Base-by-base conservation (phyloP, 2,329 filamentous ascomycete species). In the Pseudogymnoascus sp. region DNA sequence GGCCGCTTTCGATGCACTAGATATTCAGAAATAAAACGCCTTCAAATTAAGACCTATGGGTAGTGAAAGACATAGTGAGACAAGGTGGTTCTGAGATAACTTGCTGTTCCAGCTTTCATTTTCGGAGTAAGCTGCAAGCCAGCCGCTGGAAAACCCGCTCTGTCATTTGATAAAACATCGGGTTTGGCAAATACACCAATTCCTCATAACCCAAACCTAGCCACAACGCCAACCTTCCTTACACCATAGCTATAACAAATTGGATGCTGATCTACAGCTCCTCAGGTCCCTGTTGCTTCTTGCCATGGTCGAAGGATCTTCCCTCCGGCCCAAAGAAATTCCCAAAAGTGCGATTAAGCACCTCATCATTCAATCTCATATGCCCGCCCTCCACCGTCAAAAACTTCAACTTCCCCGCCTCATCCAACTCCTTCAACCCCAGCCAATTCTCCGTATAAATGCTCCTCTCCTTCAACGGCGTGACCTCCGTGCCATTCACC, bases 371-470 rank as follows among this genome's bases (percentile, higher is more conserved):
- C 66, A 97, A 78, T 66, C 87, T 78, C 92, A 99, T 97, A 78
- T 99, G 95, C 23, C 84, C 84, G 0, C 93, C 95, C 4, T 86
- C 81, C 0, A 86, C 82, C 1, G 81, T 86, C 73, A 86, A 81
- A 76, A 97, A 96, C 63, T 87, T 82, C 69, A 99, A 77, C 1
- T 84, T 90, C 2, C 89, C 90, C 78, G 89, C 89, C 74, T 88
- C 78, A 77, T 97, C 93, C 71, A 99, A 78, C 70, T 78, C 77
- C 74, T 84, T 89, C 74, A 99, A 78, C 0, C 95, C 95, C 28
- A 99, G 78, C 95, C 95, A 99, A 78, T 99, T 93, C 77, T 97
- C 89, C 69, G 83, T 84, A 75, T 97, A 99, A 1, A 97, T 79
- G 28, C 76, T 75, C 64, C 90, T 81, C 61, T 92, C 83, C 67